Percentiles rank a stretch among this genome's conserved stretches.
phyloP scores from a whole-genome alignment of 2,329 filamentous ascomycete species.

The Exophiala viscosa region DNA sequence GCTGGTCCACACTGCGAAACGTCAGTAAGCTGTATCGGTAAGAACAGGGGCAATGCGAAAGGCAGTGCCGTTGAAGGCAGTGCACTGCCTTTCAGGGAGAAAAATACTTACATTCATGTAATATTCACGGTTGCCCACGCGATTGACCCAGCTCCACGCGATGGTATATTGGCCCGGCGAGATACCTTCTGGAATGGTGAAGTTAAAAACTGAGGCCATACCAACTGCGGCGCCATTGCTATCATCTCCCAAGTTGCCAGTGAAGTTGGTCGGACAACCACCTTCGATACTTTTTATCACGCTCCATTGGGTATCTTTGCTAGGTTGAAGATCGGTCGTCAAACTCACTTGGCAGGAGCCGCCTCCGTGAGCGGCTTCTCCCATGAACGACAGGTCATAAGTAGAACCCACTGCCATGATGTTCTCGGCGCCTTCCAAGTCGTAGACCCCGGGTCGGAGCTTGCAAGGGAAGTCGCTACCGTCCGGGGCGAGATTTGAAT shows the following conservation, averaged over 20 bases:
- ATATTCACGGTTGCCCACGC: conserved; percentile 87
- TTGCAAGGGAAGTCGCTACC: conserved; percentile 85
- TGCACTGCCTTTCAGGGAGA: too few relatives aligned
- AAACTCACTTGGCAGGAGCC: conserved; percentile 88
- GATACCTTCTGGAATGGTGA: conserved; percentile 67
- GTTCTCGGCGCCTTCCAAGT: conserved; percentile 48
- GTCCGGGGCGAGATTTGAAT: conserved; percentile 58
- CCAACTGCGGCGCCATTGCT: too few relatives aligned
- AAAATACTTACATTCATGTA: too few relatives aligned
- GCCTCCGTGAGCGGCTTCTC: conserved; percentile 77
- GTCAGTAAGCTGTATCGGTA: too few relatives aligned
- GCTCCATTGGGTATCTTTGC: conserved; percentile 68
- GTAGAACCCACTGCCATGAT: conserved; percentile 59
- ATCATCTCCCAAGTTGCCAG: conserved; percentile 59
- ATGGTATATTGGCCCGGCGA: conserved; percentile 73
- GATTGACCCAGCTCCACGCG: conserved; percentile 95
- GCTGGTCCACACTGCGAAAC: conserved; percentile 81
- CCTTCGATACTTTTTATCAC: conserved; percentile 87
- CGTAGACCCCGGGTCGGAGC: conserved; percentile 46
- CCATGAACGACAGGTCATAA: conserved; percentile 64
- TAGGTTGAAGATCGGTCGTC: conserved; percentile 70
- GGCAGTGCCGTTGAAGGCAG: too few relatives aligned
- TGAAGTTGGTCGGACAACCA: conserved; percentile 67
- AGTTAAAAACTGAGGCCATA: conserved; percentile 59
- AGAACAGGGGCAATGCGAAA: too few relatives aligned